Conservation (phyloP, 225 moss, liverwort and hornwort species). For the Neckera pumila region DNA sequence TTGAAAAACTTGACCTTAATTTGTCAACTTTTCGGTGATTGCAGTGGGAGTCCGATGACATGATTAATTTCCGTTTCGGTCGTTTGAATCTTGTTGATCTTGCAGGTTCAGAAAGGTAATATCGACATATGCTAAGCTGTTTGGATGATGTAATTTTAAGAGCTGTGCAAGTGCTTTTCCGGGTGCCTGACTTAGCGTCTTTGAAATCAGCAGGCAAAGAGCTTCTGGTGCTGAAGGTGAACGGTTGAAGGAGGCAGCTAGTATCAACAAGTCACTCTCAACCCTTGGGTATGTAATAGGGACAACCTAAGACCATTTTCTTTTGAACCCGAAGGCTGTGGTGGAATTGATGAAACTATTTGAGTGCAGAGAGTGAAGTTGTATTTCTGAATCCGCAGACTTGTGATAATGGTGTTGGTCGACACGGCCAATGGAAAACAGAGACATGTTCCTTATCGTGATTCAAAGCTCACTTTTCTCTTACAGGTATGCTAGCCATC, state of each 20-base stretch:
- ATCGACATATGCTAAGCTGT: not conserved
- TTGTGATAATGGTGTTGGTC: conserved; percentile 94
- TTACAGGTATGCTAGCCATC: conserved; percentile 51
- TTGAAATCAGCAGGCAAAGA: conserved; percentile 57
- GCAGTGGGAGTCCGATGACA: conserved; percentile 87
- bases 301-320: not conserved
- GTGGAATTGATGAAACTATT: not conserved
- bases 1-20: not conserved
- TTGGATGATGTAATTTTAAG: not conserved
- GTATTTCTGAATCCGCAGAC: conserved; percentile 20
- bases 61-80: conserved; percentile 86
- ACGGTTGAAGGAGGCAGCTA: conserved; percentile 84
- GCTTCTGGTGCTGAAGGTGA: conserved; percentile 94
- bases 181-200: not conserved
- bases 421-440: conserved; percentile 93
- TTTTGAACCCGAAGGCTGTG: not conserved
- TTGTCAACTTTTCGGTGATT: not conserved
- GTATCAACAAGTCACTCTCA: conserved; percentile 25
- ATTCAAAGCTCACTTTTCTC: conserved; percentile 95
- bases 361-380: not conserved
- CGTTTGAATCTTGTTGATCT: conserved; percentile 91
- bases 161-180: not conserved
- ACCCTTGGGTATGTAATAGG: conserved; percentile 65
- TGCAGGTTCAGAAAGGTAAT: conserved; percentile 93
- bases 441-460: conserved; percentile 89